Base-by-base conservation (phyloP, 768 basidiomycete genomes). In the Lactarius sanguifluus region DNA sequence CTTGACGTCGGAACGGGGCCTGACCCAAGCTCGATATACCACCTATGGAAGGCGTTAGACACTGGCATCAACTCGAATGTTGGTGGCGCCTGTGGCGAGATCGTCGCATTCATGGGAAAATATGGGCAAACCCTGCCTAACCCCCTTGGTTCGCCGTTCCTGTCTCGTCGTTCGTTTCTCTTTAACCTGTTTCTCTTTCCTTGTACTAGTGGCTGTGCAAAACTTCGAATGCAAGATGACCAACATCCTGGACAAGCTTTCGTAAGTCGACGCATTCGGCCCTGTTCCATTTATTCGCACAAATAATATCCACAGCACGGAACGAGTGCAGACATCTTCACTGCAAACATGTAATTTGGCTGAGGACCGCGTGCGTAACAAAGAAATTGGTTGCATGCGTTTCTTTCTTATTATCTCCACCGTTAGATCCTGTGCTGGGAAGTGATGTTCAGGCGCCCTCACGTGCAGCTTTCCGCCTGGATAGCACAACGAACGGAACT, bases 341-440 rank as follows among this genome's bases (percentile, higher is more conserved):
- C 93, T 5, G 92, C 94, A 32, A 96, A 96, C 74, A 96, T 96
- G 94, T 98, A 96, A 96, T 74, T 83, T 96, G 20, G 94, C 94
- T 10, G 94, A 96, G 76, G 94, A 94, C 81, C 86, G 90, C 64
- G 83, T 84, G 74, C 69, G 81, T 79, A 60, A 36, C 43, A 61
- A 15, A 45, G 16, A 30, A 30, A 2, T 30, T 3, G 28, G 28
- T 30, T 30, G 3, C 3, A 30, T 30, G 3, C 3, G 28, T 30
- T 28, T 2, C 2, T 28, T 30, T 30, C 28, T 30, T 30, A 30
- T 30, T 30, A 30, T 3, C 28, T 30, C 28, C 3, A 3, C 28
- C 28, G 3, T 30, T 3, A 30, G 3, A 30, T 3, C 28, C 3
- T 30, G 1, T 30, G 28, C 28, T 30, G 28, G 28, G 28, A 30